Evolutionary conservation across 768 basidiomycete genomes (phyloP).

Genomic region (Hericium erinaceus): DNA sequence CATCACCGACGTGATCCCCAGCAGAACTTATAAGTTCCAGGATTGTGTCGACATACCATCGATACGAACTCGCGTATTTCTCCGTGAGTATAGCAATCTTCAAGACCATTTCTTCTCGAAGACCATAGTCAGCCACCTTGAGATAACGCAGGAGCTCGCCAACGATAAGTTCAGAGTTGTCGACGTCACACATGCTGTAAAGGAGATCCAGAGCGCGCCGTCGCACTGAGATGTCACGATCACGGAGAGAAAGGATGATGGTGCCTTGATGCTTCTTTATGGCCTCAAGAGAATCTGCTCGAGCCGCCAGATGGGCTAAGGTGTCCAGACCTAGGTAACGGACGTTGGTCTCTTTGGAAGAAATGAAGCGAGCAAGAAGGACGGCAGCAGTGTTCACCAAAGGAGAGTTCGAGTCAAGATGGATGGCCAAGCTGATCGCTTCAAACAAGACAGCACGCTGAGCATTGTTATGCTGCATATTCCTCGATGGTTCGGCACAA

Average conservation of each 20-base stretch:
- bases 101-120: conserved; percentile 97
- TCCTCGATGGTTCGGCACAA: conserved; percentile 81
- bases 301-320: conserved; percentile 95
- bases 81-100: conserved; percentile 99
- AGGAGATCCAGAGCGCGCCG: conserved; percentile 89
- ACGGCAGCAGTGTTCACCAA: conserved; percentile 84
- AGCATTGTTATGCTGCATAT: conserved; percentile 98
- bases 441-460: conserved; percentile 98
- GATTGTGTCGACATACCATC: conserved; percentile 99
- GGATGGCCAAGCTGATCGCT: conserved; percentile 93
- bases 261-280: conserved; percentile 95
- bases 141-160: conserved; percentile 92
- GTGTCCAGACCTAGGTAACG: conserved; percentile 95
- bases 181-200: conserved; percentile 99
- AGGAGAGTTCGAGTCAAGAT: conserved; percentile 84
- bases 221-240: conserved; percentile 95
- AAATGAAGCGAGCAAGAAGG: conserved; percentile 90
- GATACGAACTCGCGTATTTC: conserved; percentile 94
- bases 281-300: conserved; percentile 81
- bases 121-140: conserved; percentile 90
- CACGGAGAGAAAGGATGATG: conserved; percentile 88
- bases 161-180: conserved; percentile 93
- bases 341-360: conserved; percentile 97
- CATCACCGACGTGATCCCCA: conserved; percentile 97
- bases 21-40: conserved; percentile 92